Conservation (phyloP, 2,329 filamentous ascomycete species). For the Ascochyta fabae region DNA sequence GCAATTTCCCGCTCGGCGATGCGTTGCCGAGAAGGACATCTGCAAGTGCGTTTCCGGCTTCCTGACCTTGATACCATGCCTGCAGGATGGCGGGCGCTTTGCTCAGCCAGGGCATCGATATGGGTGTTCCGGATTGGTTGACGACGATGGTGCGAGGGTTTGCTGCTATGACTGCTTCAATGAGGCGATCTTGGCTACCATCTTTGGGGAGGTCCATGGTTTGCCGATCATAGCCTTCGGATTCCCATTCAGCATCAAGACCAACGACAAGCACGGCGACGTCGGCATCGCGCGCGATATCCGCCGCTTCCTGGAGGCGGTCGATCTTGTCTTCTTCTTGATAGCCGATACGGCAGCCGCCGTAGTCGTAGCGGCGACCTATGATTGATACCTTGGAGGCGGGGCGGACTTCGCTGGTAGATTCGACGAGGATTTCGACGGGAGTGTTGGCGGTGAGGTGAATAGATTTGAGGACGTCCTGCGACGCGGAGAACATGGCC, state of each 20-base stretch:
- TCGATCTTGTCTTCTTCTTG: slow-evolving; percentile 71
- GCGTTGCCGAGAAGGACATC: slow-evolving; percentile 76
- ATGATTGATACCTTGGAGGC: slow-evolving; percentile 63
- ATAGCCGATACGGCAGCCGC: slow-evolving; percentile 74
- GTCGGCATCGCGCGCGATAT: slow-evolving; percentile 71
- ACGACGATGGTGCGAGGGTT: slow-evolving; percentile 75
- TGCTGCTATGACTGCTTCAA: slow-evolving; percentile 66
- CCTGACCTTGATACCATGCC: slow-evolving; percentile 87
- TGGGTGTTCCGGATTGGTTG: slow-evolving; percentile 77
- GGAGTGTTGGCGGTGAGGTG: slow-evolving; percentile 65
- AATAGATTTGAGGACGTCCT: slow-evolving; percentile 68
- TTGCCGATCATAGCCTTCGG: slow-evolving; percentile 70
- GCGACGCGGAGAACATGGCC: slow-evolving; percentile 73
- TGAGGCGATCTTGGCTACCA: slow-evolving; percentile 67
- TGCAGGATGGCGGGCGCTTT: slow-evolving; percentile 71
- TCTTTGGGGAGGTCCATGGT: slow-evolving; percentile 65
- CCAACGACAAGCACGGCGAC: slow-evolving; percentile 81
- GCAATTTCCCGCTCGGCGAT: slow-evolving; percentile 77
- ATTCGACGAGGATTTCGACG: slow-evolving; percentile 68
- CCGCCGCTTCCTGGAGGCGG: slow-evolving; percentile 63
- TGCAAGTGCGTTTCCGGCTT: slow-evolving; percentile 80
- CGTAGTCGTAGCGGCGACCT: slow-evolving; percentile 69
- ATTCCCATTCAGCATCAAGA: slow-evolving; percentile 79
- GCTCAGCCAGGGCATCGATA: slow-evolving; percentile 73
- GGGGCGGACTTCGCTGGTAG: slow-evolving; percentile 70